These are phyloP conservation scores for Leccinum fallax DNA, from an alignment of 1,284 basidiomycete genomes.

Conservation along the genomic window DNA sequence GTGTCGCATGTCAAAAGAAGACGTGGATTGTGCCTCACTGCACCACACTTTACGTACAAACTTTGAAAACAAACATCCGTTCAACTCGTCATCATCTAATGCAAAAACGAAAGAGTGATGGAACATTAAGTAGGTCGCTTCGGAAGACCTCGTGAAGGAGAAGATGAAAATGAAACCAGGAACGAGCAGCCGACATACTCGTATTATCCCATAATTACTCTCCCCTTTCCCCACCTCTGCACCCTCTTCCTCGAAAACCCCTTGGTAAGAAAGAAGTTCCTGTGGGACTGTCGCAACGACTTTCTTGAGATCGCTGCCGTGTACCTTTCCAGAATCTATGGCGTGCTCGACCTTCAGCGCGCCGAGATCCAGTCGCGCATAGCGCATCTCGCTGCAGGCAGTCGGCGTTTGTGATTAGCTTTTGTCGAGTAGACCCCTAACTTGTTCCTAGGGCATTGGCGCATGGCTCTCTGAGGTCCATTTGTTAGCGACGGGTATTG, in stretches of 20 bases:
- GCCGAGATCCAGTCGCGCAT: conserved; percentile 41
- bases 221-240: conserved; percentile 19
- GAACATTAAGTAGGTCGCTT: no score
- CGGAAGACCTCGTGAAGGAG: no score
- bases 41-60: no score
- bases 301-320: conserved; percentile 39
- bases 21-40: no score
- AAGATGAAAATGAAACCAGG: no score
- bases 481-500: conserved; percentile 23
- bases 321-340: conserved; percentile 35
- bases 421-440: conserved; percentile 25
- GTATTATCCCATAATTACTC: no score
- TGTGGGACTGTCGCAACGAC: conserved; percentile 51
- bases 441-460: conserved; percentile 30
- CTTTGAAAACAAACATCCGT: no score
- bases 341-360: conserved; percentile 46
- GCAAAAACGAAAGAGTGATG: no score
- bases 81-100: no score
- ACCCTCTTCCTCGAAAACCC: conserved; percentile 31
- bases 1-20: no score
- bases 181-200: no score
- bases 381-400: conserved; percentile 30
- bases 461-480: conserved; percentile 20
- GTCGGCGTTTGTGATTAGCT: conserved; percentile 25
- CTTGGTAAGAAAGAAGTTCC: conserved; percentile 38